Base-by-base conservation (phyloP, 495 filamentous ascomycete species). In the Aspergillus panamensis region DNA sequence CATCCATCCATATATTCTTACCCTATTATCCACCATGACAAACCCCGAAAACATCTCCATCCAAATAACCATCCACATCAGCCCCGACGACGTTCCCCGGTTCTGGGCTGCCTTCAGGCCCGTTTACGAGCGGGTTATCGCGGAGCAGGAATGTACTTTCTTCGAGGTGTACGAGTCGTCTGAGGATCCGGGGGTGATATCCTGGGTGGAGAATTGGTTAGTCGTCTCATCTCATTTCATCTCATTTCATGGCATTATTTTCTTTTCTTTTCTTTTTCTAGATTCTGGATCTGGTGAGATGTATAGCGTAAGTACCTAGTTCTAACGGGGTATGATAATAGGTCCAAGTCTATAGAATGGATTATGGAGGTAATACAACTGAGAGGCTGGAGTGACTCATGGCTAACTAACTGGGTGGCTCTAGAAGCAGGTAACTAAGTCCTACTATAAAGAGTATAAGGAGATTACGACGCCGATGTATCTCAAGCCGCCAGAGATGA, bases 361-460 rank as follows among this genome's bases (percentile, higher is more conserved):
- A 66, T 81, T 16, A 54, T 74, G 21, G 60, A 68, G 68, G 74
- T 77, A 60, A 50, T 55, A 47, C 0, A n/a, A n/a, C n/a, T n/a
- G n/a, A n/a, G n/a, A n/a, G n/a, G n/a, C n/a, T n/a, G n/a, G n/a
- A n/a, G n/a, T n/a, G n/a, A n/a, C n/a, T n/a, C n/a, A n/a, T n/a
- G n/a, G n/a, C 19, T 25, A 45, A 19, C 58, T 58, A 47, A 57
- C 31, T n/a, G n/a, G n/a, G 52, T 66, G 48, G 62, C 39, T 13
- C 3, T 43, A 81, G 80, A 62, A 69, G 8, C 79, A 82, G 73
- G 19, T 78, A 6, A 74, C 67, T 14, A 82, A 81, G 60, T 63
- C 69, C 0, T 82, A 82, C 58, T 81, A 82, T 59, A 70, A 77
- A 40, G 70, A 75, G 32, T 82, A 80, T 51, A 53, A 77, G 6